Conservation (phyloP, 2,329 filamentous ascomycete species). For the Fusarium sacchari region DNA sequence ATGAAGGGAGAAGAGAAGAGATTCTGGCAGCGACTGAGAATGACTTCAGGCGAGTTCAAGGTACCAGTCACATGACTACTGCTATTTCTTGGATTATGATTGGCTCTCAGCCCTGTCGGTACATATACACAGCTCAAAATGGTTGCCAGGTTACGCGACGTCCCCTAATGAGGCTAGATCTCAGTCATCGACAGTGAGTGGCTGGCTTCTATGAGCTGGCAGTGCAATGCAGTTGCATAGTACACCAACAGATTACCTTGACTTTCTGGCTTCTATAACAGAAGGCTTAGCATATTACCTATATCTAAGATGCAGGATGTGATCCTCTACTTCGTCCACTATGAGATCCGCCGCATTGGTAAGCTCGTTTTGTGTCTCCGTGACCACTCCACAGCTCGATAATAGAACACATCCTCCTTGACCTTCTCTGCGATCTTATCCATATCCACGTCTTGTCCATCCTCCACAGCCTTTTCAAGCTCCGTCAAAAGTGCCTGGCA, state of each 20-base stretch:
- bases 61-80: too few relatives aligned
- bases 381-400: slow-evolving; percentile 29
- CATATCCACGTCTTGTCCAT: slow-evolving; percentile 4
- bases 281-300: too few relatives aligned
- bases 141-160: neutral
- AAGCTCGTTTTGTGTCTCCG: neutral
- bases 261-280: too few relatives aligned
- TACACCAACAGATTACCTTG: too few relatives aligned
- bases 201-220: neutral
- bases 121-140: neutral
- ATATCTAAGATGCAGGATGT: neutral
- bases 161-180: neutral
- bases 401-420: slow-evolving; percentile 22
- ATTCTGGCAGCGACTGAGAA: too few relatives aligned
- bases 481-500: slow-evolving; percentile 47
- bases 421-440: neutral
- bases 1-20: neutral
- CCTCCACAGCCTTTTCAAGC: slow-evolving; percentile 22
- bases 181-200: neutral
- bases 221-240: neutral
- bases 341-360: neutral
- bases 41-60: too few relatives aligned
- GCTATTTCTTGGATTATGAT: too few relatives aligned
- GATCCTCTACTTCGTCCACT: accelerated
- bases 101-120: too few relatives aligned